phyloP scores from a whole-genome alignment of 108 stramenopile species.

The Conticribra guillardii region DNA sequence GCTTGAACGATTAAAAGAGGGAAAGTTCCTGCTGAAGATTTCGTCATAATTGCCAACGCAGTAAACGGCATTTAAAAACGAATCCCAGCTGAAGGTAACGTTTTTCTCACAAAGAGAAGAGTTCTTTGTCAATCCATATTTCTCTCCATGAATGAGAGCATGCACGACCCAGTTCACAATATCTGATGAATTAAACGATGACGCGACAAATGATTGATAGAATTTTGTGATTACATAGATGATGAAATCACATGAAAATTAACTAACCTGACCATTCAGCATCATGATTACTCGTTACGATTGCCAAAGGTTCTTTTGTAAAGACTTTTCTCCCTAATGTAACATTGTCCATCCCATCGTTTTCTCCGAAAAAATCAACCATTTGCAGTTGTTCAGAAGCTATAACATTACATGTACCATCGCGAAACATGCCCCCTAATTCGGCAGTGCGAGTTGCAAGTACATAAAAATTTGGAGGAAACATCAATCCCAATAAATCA shows the following conservation, averaged over 20 bases:
- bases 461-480: background rate
- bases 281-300: constrained; percentile 29
- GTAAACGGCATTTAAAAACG: constrained; percentile 30
- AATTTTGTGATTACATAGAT: background rate
- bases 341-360: constrained; percentile 8
- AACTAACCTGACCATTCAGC: background rate
- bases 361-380: background rate
- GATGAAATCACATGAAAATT: background rate
- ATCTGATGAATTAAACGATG: constrained; percentile 12
- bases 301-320: constrained; percentile 30
- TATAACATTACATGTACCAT: constrained; percentile 20
- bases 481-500: background rate
- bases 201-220: background rate
- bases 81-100: background rate
- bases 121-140: constrained; percentile 26
- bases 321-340: background rate
- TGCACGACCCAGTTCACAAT: constrained; percentile 57
- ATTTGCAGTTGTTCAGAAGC: constrained; percentile 2
- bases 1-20: constrained; percentile 18
- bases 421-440: background rate
- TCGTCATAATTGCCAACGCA: constrained; percentile 59
- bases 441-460: background rate
- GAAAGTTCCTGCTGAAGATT: constrained; percentile 29
- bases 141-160: constrained; percentile 45
- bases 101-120: background rate